phyloP scores from a whole-genome alignment of 2,329 filamentous ascomycete species.

The Cladophialophora bantiana region DNA sequence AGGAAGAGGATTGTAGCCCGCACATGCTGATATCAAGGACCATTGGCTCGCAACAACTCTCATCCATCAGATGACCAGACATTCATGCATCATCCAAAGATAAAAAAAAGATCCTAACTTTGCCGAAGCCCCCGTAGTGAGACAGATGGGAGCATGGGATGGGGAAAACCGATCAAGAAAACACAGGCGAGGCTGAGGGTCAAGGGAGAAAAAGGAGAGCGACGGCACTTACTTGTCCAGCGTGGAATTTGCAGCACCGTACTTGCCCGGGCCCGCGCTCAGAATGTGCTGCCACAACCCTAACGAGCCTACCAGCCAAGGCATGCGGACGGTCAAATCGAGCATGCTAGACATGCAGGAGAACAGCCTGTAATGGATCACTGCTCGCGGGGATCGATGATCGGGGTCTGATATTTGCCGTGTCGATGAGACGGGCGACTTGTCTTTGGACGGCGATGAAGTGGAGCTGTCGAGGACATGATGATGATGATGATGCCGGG shows the following conservation, averaged over 20 bases:
- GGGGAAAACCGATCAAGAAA: slow-evolving; percentile 2
- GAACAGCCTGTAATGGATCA: slow-evolving; percentile 80
- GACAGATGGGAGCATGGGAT: slow-evolving; percentile 13
- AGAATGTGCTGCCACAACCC: slow-evolving; percentile 78
- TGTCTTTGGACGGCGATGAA: slow-evolving; percentile 22
- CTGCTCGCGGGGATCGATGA: slow-evolving; percentile 59
- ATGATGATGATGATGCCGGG: slow-evolving; percentile 36
- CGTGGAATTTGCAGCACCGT: slow-evolving; percentile 76
- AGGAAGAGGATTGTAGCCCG: slow-evolving; percentile 15
- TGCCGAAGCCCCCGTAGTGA: slow-evolving; percentile 19
- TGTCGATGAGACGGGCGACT: slow-evolving; percentile 20
- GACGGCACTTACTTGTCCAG: slow-evolving; percentile 83
- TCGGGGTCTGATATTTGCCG: slow-evolving; percentile 40
- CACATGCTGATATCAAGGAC: slow-evolving; percentile 29
- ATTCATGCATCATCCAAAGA: slow-evolving; percentile 33
- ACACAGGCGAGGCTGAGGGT: slow-evolving; percentile 18
- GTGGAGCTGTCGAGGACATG: slow-evolving; percentile 19
- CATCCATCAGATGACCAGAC: slow-evolving; percentile 39
- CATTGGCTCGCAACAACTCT: slow-evolving; percentile 30
- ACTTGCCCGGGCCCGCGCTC: slow-evolving; percentile 74
- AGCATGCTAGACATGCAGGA: slow-evolving; percentile 74
- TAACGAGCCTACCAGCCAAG: slow-evolving; percentile 80
- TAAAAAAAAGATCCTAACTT: slow-evolving; percentile 19
- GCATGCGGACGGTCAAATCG: slow-evolving; percentile 81
- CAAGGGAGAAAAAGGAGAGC: slow-evolving; percentile 41